phyloP scores from a whole-genome alignment of 371 early-diverging fungal species.

The Spiromyces aspiralis region DNA sequence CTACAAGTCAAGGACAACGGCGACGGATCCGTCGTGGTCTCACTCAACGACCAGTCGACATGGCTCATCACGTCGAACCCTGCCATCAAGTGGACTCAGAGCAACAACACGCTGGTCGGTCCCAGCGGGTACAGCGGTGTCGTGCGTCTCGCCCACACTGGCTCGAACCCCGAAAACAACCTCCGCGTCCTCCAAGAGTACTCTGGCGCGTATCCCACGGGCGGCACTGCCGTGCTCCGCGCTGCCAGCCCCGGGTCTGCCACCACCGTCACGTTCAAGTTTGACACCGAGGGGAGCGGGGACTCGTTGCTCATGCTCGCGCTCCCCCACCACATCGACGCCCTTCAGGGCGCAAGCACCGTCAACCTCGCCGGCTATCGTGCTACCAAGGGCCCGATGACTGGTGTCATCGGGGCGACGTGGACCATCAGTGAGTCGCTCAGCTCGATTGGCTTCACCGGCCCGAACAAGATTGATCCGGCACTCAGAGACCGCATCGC shows the following conservation, averaged over 20 bases:
- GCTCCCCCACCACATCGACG: slow-evolving; percentile 17
- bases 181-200: slow-evolving; percentile 21
- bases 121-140: slow-evolving; percentile 1
- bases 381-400: slow-evolving; percentile 47
- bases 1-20: slow-evolving; percentile 1
- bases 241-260: background rate
- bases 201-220: slow-evolving; percentile 9
- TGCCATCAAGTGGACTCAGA: slow-evolving; percentile 3
- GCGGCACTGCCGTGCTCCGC: slow-evolving; percentile 9
- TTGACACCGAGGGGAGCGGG: slow-evolving; percentile 3
- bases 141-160: slow-evolving; percentile 12
- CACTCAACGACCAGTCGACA: slow-evolving; percentile 17
- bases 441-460: slow-evolving; percentile 16
- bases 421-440: slow-evolving; percentile 37
- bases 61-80: slow-evolving; percentile 19
- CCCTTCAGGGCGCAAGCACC: slow-evolving; percentile 10
- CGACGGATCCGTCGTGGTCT: slow-evolving; percentile 5
- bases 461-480: slow-evolving; percentile 9
- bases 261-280: slow-evolving; percentile 17
- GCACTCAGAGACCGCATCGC: slow-evolving; percentile 18
- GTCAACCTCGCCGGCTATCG: slow-evolving; percentile 21
- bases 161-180: slow-evolving; percentile 2
- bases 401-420: slow-evolving; percentile 32
- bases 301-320: slow-evolving; percentile 10
- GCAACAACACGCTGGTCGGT: slow-evolving; percentile 1